phyloP scores from a whole-genome alignment of 2,329 filamentous ascomycete species.

The Calonectria fujianensis region DNA sequence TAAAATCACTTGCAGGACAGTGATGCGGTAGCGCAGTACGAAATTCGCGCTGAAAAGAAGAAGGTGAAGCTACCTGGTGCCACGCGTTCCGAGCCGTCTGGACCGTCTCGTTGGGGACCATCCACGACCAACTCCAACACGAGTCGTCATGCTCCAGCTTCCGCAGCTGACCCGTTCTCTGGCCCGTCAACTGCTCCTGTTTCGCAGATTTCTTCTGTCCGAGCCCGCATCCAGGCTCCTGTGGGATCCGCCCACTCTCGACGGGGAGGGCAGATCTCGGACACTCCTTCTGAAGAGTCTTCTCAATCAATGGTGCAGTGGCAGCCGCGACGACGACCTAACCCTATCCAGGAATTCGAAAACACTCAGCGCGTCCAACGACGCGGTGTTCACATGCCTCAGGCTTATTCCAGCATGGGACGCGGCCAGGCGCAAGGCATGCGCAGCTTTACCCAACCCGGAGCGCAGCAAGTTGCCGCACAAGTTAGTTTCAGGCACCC shows the following conservation, averaged over 20 bases:
- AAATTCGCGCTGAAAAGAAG: conserved; percentile 24
- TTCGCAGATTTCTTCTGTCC: not conserved
- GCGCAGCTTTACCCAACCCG: not conserved
- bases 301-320: not conserved
- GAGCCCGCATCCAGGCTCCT: not conserved
- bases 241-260: not conserved
- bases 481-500: not conserved
- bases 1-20: conserved; percentile 21
- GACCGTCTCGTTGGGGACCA: not conserved
- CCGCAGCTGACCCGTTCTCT: conserved; percentile 1
- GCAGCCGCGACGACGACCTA: not conserved
- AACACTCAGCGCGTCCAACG: not conserved
- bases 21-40: not conserved
- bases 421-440: not conserved
- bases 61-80: conserved; percentile 1
- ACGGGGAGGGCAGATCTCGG: not conserved
- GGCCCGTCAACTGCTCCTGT: not conserved
- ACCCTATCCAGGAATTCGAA: not conserved
- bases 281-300: not conserved
- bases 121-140: not conserved
- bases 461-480: not conserved
- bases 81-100: not conserved
- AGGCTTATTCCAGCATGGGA: not conserved
- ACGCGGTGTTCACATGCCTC: not conserved
- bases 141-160: not conserved